These are phyloP conservation scores for Halophytophthora batemanensis DNA, from an alignment of 352 stramenopile genomes.

Conservation along the genomic window DNA sequence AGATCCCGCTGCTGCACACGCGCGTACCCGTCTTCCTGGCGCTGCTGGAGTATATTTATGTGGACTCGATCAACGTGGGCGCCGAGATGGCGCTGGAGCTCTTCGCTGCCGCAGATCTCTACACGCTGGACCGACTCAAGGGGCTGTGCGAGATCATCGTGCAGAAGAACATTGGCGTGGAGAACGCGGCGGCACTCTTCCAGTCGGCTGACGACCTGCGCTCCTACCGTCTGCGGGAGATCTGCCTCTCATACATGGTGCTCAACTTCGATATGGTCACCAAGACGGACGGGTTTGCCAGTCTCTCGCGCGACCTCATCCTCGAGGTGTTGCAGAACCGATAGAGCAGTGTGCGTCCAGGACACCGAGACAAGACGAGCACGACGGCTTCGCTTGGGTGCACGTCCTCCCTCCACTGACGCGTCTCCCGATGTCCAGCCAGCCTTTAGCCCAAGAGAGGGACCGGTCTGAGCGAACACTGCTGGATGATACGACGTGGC, in stretches of 20 bases:
- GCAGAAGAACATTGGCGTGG: slow-evolving; percentile 85
- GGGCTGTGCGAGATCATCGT: slow-evolving; percentile 89
- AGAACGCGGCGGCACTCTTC: slow-evolving; percentile 85
- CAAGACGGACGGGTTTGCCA: slow-evolving; percentile 87
- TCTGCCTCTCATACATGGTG: slow-evolving; percentile 88
- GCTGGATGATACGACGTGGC: no score
- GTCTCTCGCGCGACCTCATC: slow-evolving; percentile 85
- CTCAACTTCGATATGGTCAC: slow-evolving; percentile 90
- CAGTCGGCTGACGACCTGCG: slow-evolving; percentile 86
- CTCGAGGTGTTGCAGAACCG: slow-evolving; percentile 87
- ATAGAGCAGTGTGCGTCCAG: slow-evolving; percentile 34
- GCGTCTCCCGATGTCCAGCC: no score
- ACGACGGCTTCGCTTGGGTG: neutral
- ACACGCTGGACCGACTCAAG: slow-evolving; percentile 93
- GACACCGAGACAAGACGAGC: slow-evolving; percentile 5
- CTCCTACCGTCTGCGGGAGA: slow-evolving; percentile 79
- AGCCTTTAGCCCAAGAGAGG: no score
- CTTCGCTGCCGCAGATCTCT: slow-evolving; percentile 93
- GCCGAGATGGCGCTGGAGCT: slow-evolving; percentile 93
- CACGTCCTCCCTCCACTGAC: no score
- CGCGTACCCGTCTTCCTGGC: slow-evolving; percentile 91
- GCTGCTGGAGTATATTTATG: slow-evolving; percentile 97
- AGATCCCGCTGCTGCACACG: slow-evolving; percentile 89
- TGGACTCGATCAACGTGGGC: slow-evolving; percentile 91
- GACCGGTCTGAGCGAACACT: no score